These are phyloP conservation scores for Thelephora terrestris DNA, from an alignment of 1,284 basidiomycete genomes.

Conservation along the genomic window DNA sequence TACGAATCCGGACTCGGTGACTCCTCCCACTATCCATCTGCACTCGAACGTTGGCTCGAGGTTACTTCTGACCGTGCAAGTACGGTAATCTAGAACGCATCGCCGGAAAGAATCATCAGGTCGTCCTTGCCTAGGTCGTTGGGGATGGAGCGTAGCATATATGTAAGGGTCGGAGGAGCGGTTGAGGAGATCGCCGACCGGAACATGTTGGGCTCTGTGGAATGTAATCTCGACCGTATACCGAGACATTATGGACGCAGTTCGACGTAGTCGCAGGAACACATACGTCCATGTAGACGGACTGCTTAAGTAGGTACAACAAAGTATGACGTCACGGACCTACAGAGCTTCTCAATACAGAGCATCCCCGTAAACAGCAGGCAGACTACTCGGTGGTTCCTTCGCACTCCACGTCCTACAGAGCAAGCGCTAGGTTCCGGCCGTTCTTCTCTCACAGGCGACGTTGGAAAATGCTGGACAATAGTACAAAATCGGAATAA, in stretches of 20 bases:
- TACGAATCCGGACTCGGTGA: constrained; percentile 28
- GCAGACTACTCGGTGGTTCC: too few species aligned
- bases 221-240: constrained; percentile 33
- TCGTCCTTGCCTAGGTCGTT: constrained; percentile 1
- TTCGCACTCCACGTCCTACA: too few species aligned
- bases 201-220: constrained; percentile 29
- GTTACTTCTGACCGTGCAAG: constrained; percentile 26
- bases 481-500: too few species aligned
- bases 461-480: too few species aligned
- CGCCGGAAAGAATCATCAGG: constrained; percentile 7
- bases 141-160: constrained; percentile 20
- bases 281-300: too few species aligned
- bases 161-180: constrained; percentile 33
- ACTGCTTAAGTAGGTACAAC: too few species aligned
- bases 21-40: constrained; percentile 32
- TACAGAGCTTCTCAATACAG: too few species aligned
- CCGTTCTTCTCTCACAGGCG: too few species aligned
- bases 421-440: too few species aligned
- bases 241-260: background rate
- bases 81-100: constrained; percentile 28
- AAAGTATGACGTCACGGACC: too few species aligned
- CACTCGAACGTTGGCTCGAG: constrained; percentile 31
- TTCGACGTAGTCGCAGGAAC: too few species aligned
- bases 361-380: too few species aligned
- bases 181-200: constrained; percentile 27